Evolutionary conservation across 2,329 filamentous ascomycete genomes (phyloP), one percentile per base, ranked within the genome.

Genomic region (Curvularia verruculosa): DNA sequence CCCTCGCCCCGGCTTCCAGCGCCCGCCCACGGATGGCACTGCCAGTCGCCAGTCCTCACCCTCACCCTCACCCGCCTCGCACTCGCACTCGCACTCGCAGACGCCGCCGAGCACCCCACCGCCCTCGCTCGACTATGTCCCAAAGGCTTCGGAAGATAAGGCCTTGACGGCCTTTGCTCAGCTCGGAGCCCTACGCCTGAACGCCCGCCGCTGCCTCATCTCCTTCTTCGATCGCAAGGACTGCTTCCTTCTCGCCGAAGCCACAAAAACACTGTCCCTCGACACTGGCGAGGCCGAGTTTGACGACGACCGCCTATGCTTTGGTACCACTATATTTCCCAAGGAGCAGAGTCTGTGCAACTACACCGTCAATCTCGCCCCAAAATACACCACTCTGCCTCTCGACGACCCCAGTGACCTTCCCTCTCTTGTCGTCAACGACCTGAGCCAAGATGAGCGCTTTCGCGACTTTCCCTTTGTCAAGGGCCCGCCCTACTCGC

Each of bases 221-320:
- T 76, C 74, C 58, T 73, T 77, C 60, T 75, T 77, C 63, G 75
- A 77, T 57, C 64, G 74, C n/a, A 67, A 60, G 36, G 67, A 74
- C 58, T 73, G 72, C 61, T 75, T 72, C 54, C 70, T 76, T 36
- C 64, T 77, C 3, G 74, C 74, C 8, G 74, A 75, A 56, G 73
- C 72, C 15, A 76, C 73, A 8, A 61, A 60, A 21, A 72, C 71
- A 2, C 49, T 71, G 10, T 73, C 70, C 0, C 50, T 74, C 2
- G 59, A 71, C 31, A 73, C 65, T 12, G 70, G 68, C 10, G 62
- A 69, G 41, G 61, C 72, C 1, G 64, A 68, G 43, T 63, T 65
- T 12, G 54, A 56, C 3, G 64, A 71, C 0, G 75, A 76, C 51
- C 61, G 53, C n/a, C 52, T 75, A n/a, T 66, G 59, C 46, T 76